Conservation (phyloP, 257 asterid genomes). For the Coffea eugenioides region DNA sequence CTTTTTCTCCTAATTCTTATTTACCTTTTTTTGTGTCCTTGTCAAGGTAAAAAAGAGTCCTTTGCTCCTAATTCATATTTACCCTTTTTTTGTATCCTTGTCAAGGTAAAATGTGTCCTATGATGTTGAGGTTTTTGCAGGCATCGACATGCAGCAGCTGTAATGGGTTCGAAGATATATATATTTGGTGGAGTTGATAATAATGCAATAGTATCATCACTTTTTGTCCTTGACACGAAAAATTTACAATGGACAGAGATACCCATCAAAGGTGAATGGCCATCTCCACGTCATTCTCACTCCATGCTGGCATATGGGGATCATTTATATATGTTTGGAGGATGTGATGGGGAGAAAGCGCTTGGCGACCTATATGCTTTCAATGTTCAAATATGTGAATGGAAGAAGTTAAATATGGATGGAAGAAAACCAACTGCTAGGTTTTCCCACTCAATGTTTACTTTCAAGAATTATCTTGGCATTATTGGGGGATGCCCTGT, state of each 20-base stretch:
- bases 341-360: conserved; percentile 81
- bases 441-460: conserved; percentile 89
- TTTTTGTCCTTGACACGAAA: conserved; percentile 61
- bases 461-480: conserved; percentile 59
- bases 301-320: conserved; percentile 62
- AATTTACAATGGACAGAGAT: conserved; percentile 63
- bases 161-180: conserved; percentile 68
- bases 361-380: conserved; percentile 67
- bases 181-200: conserved; percentile 75
- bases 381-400: conserved; percentile 47
- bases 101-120: not conserved
- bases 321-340: conserved; percentile 72
- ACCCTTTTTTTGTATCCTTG: not conserved
- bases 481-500: conserved; percentile 94
- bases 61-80: not conserved
- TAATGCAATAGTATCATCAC: conserved; percentile 54
- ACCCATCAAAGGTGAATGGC: conserved; percentile 54
- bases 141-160: conserved; percentile 94
- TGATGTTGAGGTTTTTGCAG: conserved; percentile 37
- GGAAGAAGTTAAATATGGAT: conserved; percentile 55
- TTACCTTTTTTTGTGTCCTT: not conserved
- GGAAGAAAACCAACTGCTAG: conserved; percentile 69
- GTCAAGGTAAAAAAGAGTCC: not conserved
- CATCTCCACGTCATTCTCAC: conserved; percentile 92
- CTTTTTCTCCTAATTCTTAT: not conserved